Evolutionary conservation across 1,284 basidiomycete species (phyloP).

Genomic region (Chiua sp.): DNA sequence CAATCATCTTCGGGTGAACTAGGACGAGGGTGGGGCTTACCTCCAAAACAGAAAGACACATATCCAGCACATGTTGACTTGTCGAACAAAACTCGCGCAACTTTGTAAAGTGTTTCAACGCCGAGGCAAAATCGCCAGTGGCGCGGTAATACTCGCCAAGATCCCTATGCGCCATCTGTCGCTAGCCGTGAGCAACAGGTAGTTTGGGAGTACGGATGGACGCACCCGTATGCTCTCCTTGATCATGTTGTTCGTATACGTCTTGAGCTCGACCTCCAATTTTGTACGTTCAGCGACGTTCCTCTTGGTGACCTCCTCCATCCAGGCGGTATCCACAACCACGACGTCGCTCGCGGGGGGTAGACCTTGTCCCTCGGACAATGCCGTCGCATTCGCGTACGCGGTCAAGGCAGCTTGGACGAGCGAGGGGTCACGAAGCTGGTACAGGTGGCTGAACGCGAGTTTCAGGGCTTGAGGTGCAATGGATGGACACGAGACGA

Average conservation of each 20-base stretch:
- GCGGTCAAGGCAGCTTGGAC: constrained; percentile 59
- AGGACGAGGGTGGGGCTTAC: constrained; percentile 40
- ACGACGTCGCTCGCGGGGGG: constrained; percentile 54
- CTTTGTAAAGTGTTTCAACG: constrained; percentile 83
- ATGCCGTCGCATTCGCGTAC: constrained; percentile 58
- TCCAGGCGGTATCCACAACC: constrained; percentile 64
- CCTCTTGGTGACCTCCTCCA: constrained; percentile 61
- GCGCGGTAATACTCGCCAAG: constrained; percentile 77
- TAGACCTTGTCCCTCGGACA: constrained; percentile 45
- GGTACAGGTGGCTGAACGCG: constrained; percentile 64
- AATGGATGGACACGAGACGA: constrained; percentile 64
- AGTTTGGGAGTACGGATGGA: not conserved
- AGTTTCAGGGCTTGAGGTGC: constrained; percentile 71
- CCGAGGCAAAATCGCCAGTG: constrained; percentile 68
- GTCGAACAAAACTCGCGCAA: constrained; percentile 88
- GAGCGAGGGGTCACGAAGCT: constrained; percentile 63
- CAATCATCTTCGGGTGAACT: not conserved
- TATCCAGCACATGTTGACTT: constrained; percentile 84
- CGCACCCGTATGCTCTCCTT: constrained; percentile 89
- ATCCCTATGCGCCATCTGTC: constrained; percentile 80
- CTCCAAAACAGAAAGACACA: constrained; percentile 83
- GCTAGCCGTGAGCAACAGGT: not conserved
- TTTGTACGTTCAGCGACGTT: constrained; percentile 72
- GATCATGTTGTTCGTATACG: constrained; percentile 90
- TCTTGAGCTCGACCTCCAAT: constrained; percentile 89